A percentile compares a stretch with the other conserved stretches of the same genome.
Conservation (phyloP, 2,329 filamentous ascomycete species). For the Alternaria triticimaculans region DNA sequence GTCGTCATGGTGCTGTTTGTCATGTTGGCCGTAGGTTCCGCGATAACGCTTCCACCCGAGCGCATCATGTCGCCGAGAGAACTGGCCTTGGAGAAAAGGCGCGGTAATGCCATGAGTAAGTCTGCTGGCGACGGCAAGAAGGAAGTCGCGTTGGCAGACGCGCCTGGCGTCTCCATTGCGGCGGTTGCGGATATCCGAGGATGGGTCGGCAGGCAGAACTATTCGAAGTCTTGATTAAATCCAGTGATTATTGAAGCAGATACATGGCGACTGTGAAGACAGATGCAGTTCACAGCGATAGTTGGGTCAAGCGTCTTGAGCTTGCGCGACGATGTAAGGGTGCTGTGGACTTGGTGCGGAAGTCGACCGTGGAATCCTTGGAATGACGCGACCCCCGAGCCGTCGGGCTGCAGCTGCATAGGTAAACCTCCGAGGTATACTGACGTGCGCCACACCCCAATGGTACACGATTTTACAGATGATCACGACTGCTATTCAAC, state of each 20-base stretch:
- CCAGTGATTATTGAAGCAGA: not conserved
- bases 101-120: conserved; percentile 71
- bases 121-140: conserved; percentile 68
- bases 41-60: conserved; percentile 65
- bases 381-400: conserved; percentile 13
- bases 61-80: conserved; percentile 65
- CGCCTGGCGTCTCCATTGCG: conserved; percentile 33
- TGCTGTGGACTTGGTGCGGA: conserved; percentile 2
- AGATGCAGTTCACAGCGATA: not conserved
- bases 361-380: conserved; percentile 11
- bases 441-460: not conserved
- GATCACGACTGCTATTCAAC: not conserved
- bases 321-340: not conserved
- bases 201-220: conserved; percentile 1
- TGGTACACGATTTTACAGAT: not conserved
- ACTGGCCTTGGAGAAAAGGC: conserved; percentile 72
- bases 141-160: conserved; percentile 44
- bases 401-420: not conserved
- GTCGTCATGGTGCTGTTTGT: conserved; percentile 47
- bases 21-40: conserved; percentile 63
- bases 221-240: not conserved
- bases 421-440: not conserved
- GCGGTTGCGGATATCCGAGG: conserved; percentile 17
- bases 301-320: not conserved
- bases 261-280: conserved; percentile 6